Evolutionary conservation across 805 yeast species (phyloP).

Genomic region (Monosporozyma servazzii): DNA sequence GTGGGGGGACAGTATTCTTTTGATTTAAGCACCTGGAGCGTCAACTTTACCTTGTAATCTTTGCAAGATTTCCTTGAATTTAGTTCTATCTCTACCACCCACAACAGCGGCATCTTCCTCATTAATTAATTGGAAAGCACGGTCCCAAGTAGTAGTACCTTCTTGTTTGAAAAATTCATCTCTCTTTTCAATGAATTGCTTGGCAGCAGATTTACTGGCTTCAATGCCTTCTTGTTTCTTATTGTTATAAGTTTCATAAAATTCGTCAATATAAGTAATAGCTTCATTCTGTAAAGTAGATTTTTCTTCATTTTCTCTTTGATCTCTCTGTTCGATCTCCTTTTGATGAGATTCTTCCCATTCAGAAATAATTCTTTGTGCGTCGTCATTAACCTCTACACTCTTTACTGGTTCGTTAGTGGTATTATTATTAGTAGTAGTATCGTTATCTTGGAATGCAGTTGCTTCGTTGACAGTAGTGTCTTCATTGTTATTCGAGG

Average conservation of each 20-base stretch:
- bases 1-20: not conserved
- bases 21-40: slow-evolving; percentile 62
- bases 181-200: slow-evolving; percentile 60
- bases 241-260: slow-evolving; percentile 81
- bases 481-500: slow-evolving; percentile 10
- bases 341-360: slow-evolving; percentile 79
- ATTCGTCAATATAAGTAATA: slow-evolving; percentile 75
- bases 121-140: slow-evolving; percentile 46
- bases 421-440: not conserved
- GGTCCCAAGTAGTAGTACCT: slow-evolving; percentile 56
- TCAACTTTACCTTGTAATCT: slow-evolving; percentile 59
- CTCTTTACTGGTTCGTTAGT: slow-evolving; percentile 13
- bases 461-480: slow-evolving; percentile 17
- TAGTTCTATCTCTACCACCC: slow-evolving; percentile 52
- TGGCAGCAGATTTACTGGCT: slow-evolving; percentile 57
- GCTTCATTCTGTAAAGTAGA: slow-evolving; percentile 67
- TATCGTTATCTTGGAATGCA: not conserved
- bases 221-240: slow-evolving; percentile 66
- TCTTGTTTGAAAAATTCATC: slow-evolving; percentile 75
- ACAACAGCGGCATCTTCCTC: slow-evolving; percentile 37
- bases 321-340: slow-evolving; percentile 75
- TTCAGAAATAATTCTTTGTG: slow-evolving; percentile 37
- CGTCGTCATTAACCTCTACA: slow-evolving; percentile 34
- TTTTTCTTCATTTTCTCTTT: slow-evolving; percentile 52
- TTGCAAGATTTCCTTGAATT: slow-evolving; percentile 56